Evolutionary conservation across 2,329 filamentous ascomycete species (phyloP).

Genomic region (Ustilaginoidea virens): DNA sequence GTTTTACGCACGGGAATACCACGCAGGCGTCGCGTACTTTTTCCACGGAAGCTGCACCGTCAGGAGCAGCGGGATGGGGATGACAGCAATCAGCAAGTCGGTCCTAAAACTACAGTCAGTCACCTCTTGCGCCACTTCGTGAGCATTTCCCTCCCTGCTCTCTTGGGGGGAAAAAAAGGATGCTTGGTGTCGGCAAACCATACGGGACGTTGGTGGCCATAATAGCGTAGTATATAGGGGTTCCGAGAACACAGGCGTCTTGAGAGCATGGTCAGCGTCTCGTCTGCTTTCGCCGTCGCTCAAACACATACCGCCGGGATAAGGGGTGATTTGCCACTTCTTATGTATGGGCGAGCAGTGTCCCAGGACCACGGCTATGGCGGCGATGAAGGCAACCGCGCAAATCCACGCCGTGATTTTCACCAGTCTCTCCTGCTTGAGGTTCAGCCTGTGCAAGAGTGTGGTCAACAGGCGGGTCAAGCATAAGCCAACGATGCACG

Average conservation of each 20-base stretch:
- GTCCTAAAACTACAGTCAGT: constrained; percentile 6
- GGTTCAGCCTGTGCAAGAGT: constrained; percentile 16
- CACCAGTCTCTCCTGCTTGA: constrained; percentile 9
- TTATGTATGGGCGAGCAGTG: constrained; percentile 10
- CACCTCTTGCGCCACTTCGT: not conserved
- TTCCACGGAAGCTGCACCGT: constrained; percentile 9
- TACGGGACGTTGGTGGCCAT: constrained; percentile 11
- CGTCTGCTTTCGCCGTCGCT: no score
- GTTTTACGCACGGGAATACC: no score
- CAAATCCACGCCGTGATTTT: constrained; percentile 7
- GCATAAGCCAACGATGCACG: no score
- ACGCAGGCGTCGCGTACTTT: no score
- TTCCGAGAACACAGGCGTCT: no score
- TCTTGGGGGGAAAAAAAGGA: no score
- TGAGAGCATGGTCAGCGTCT: no score
- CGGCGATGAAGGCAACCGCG: constrained; percentile 7
- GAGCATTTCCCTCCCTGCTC: no score
- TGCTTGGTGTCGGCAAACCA: not conserved
- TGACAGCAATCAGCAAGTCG: constrained; percentile 10
- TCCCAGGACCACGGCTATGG: constrained; percentile 9
- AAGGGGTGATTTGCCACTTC: constrained; percentile 13
- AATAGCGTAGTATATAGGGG: no score
- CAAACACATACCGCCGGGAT: constrained; percentile 10
- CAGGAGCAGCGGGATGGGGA: constrained; percentile 11
- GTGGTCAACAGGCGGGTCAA: no score